Evolutionary conservation across 2,329 filamentous ascomycete species (phyloP).

Genomic region (Verticillium alfalfae): DNA sequence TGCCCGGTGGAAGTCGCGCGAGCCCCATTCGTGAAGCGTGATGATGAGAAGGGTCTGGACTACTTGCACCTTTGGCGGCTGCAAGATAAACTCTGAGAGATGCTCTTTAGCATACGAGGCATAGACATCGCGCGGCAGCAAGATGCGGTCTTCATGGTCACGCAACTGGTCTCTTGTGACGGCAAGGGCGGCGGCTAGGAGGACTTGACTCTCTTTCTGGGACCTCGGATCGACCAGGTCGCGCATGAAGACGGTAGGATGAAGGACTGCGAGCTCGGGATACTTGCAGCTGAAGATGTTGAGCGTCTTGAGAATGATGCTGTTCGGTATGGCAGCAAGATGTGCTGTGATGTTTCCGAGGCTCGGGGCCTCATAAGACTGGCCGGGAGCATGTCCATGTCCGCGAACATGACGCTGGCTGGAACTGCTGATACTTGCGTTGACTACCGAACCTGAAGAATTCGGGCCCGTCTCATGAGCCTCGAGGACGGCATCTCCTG

Average conservation of each 20-base stretch:
- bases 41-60: conserved; percentile 33
- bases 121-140: conserved; percentile 25
- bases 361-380: neutral
- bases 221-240: conserved; percentile 14
- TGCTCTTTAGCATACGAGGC: conserved; percentile 20
- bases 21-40: conserved; percentile 34
- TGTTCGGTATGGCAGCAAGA: conserved; percentile 15
- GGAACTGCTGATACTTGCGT: neutral
- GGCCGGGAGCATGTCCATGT: neutral
- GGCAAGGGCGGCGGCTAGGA: conserved; percentile 21
- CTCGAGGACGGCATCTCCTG: neutral
- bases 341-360: conserved; percentile 11
- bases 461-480: neutral
- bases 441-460: neutral
- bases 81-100: conserved; percentile 18
- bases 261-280: conserved; percentile 25
- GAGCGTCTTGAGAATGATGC: conserved; percentile 22
- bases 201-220: conserved; percentile 17
- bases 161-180: conserved; percentile 24
- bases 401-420: neutral
- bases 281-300: conserved; percentile 27
- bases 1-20: conserved; percentile 32
- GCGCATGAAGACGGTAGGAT: conserved; percentile 22
- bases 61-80: conserved; percentile 23
- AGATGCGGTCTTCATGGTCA: conserved; percentile 19